Base-by-base conservation (phyloP, 2,329 filamentous ascomycete genomes). In the Mycosphaerella sp. region DNA sequence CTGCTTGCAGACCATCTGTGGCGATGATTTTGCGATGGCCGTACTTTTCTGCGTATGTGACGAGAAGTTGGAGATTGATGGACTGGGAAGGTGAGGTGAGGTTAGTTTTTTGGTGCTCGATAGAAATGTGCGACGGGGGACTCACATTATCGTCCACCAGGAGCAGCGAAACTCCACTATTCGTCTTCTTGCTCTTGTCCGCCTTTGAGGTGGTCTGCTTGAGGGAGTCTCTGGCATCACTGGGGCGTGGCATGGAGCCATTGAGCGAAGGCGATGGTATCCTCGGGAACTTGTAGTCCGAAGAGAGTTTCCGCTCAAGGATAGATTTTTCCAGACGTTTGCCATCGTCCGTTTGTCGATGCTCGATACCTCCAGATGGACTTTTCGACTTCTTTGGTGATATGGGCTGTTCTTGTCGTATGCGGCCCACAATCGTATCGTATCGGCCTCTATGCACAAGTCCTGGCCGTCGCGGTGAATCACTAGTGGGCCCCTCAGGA, bases 1-100 rank as follows among this genome's bases (percentile, higher is more conserved):
- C 70, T 2, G 77, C 77, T 59, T 77, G 70, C 1, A 72, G 66
- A 6, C 77, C 77, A 55, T 79, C 71, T 17, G 62, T 63, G 1
- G 75, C 76, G 12, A 70, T 70, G n/a, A 70, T 66, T 3, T 66
- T 64, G n/a, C 64, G 68, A 2, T 72, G 71, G 2, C 71, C 67
- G 4, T 70, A 61, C 39, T 65, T 66, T 7, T 58, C 49, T n/a
- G 62, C 60, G 51, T 64, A 66, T 41, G 60, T 63, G 4, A 61
- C 52, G 2, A 67, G 62, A 4, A 68, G 60, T 27, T 62, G 59
- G 9, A 68, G 59, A 30, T 68, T 68, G 53, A 68, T 63, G 10
- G 60, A 54, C 59, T 63, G 39, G 4, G 14, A 37, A 17, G n/a
- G n/a, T n/a, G n/a, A 8, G 13, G 3, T 32, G 50, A 16, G 49